These are phyloP conservation scores for Aspergillus ellipticus DNA, from an alignment of 495 filamentous ascomycete genomes.

Conservation along the genomic window DNA sequence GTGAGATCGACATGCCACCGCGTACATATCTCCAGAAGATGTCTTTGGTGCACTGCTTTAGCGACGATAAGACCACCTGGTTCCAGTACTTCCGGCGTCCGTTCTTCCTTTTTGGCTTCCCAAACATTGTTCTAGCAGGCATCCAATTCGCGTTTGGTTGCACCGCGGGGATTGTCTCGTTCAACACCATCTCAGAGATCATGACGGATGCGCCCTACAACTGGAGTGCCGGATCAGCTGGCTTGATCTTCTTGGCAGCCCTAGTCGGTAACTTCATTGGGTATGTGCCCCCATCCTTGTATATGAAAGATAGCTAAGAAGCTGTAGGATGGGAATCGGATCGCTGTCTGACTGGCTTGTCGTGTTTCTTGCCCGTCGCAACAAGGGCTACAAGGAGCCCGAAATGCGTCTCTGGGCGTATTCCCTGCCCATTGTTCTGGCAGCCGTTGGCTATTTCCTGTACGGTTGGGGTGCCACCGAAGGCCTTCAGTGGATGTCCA, in stretches of 20 bases:
- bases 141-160: conserved; percentile 32
- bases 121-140: conserved; percentile 31
- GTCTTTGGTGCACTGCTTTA: conserved; percentile 21
- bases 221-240: conserved; percentile 26
- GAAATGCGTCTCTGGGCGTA: conserved; percentile 33
- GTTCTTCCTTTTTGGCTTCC: conserved; percentile 33
- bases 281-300: conserved; percentile 3
- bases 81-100: conserved; percentile 34
- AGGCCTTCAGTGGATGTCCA: conserved; percentile 31
- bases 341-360: conserved; percentile 27
- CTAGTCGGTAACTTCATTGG: conserved; percentile 30
- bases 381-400: conserved; percentile 33
- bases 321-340: conserved; percentile 26
- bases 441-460: conserved; percentile 28
- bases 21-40: conserved; percentile 24
- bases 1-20: conserved; percentile 18
- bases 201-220: conserved; percentile 33
- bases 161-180: conserved; percentile 32
- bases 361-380: conserved; percentile 26
- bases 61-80: conserved; percentile 29
- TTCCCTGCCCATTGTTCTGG: conserved; percentile 24
- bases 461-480: conserved; percentile 34
- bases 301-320: neutral
- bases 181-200: conserved; percentile 35
- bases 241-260: conserved; percentile 27